A percentile compares a stretch with the other conserved stretches of the same genome.
Conservation (phyloP, 176 grass and related monocot species). For the bread wheat (Triticum aestivum) region DNA sequence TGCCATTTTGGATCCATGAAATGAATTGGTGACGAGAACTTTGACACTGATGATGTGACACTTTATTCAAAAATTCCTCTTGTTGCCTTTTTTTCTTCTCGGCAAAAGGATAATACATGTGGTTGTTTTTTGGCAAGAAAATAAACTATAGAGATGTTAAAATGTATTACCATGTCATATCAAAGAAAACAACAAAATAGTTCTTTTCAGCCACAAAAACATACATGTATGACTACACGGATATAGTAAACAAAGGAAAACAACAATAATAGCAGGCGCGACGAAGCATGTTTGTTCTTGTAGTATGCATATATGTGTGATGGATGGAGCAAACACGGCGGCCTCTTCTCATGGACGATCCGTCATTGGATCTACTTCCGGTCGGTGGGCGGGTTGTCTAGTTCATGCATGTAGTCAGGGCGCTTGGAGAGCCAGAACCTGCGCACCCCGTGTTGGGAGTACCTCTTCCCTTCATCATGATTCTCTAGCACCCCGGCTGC, state of each 20-base stretch:
- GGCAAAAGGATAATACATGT: too few relatives aligned
- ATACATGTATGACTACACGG: background rate
- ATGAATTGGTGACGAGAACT: background rate
- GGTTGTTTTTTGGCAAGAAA: background rate
- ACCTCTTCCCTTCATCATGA: constrained; percentile 54
- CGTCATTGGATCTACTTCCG: background rate
- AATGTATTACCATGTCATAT: background rate
- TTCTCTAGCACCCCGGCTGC: constrained; percentile 65
- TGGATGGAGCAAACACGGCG: background rate
- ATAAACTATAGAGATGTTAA: background rate
- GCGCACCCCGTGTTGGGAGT: constrained; percentile 57
- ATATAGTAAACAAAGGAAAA: background rate
- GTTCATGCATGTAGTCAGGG: background rate
- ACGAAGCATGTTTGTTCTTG: background rate
- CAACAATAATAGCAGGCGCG: background rate
- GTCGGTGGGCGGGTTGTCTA: constrained; percentile 7
- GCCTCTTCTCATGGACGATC: background rate
- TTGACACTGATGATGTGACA: background rate
- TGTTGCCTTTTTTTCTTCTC: too few relatives aligned
- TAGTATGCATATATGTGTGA: background rate
- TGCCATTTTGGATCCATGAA: too few relatives aligned
- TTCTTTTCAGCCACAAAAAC: background rate
- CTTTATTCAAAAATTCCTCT: too few relatives aligned
- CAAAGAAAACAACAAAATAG: background rate
- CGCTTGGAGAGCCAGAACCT: constrained; percentile 47